A percentile compares a stretch with the other conserved stretches of the same genome.
phyloP scores from a whole-genome alignment of 2,329 filamentous ascomycete genomes.

The Aspergillus tamarii region DNA sequence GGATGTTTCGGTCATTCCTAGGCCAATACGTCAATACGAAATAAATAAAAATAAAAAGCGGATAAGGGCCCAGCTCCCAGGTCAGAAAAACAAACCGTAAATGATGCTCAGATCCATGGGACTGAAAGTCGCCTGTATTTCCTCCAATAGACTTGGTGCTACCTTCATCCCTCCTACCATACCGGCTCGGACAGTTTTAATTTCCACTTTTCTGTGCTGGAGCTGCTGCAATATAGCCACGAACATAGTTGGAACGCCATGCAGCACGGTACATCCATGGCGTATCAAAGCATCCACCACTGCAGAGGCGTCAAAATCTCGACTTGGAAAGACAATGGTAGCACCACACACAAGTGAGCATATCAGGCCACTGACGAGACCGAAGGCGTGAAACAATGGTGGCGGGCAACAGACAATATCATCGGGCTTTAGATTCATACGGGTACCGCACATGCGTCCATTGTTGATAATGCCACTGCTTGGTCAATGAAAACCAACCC shows the following conservation, averaged over 20 bases:
- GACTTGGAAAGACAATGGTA: slow-evolving; percentile 67
- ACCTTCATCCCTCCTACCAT: slow-evolving; percentile 7
- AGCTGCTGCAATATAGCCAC: slow-evolving; percentile 53
- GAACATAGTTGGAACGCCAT: slow-evolving; percentile 78
- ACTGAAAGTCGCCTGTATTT: slow-evolving; percentile 3
- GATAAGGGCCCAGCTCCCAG: not conserved
- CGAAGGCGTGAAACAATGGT: slow-evolving; percentile 78
- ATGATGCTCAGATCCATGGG: not conserved
- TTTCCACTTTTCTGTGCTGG: not conserved
- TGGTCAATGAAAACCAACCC: not conserved
- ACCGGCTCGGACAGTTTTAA: slow-evolving; percentile 3
- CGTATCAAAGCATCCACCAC: slow-evolving; percentile 64
- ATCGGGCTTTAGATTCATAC: slow-evolving; percentile 62
- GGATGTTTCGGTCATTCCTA: slow-evolving; percentile 15
- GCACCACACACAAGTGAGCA: slow-evolving; percentile 68
- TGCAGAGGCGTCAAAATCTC: slow-evolving; percentile 59
- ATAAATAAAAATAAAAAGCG: too few species aligned
- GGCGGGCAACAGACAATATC: slow-evolving; percentile 75
- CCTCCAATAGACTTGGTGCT: slow-evolving; percentile 1
- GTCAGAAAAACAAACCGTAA: not conserved
- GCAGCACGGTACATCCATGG: slow-evolving; percentile 67
- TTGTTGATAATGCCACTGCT: not conserved
- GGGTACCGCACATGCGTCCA: slow-evolving; percentile 57
- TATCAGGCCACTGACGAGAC: slow-evolving; percentile 70
- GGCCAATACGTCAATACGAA: not conserved